These are phyloP conservation scores for Sicyos baderoa DNA, from an alignment of 306 rosid genomes.

Conservation along the genomic window DNA sequence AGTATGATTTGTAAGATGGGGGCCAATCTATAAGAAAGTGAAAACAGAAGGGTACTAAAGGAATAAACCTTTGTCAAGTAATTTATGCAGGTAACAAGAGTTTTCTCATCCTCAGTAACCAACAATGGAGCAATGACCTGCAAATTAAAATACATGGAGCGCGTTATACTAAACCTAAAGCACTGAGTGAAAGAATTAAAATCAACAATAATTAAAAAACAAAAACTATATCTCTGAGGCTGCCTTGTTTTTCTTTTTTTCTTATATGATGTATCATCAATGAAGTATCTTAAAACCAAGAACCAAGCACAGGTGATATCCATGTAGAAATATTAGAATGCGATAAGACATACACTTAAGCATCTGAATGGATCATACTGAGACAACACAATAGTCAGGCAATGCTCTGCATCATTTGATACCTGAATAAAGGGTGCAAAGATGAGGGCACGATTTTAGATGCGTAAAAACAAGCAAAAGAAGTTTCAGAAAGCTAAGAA, in stretches of 20 bases:
- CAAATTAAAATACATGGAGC: conserved; percentile 24
- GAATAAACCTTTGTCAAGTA: conserved; percentile 80
- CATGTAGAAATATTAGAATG: background rate
- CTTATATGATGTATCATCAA: background rate
- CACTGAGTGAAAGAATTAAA: background rate
- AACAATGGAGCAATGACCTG: conserved; percentile 88
- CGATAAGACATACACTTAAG: conserved; percentile 57
- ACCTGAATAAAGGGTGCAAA: conserved; percentile 42
- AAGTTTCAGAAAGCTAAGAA: conserved; percentile 4
- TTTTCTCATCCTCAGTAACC: conserved; percentile 91
- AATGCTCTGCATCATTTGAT: conserved; percentile 83
- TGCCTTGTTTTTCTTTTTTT: background rate
- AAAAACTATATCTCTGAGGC: background rate
- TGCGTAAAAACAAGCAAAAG: conserved; percentile 17
- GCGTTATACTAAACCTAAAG: conserved; percentile 1
- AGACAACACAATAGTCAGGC: conserved; percentile 67
- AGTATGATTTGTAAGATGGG: background rate
- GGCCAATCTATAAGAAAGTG: background rate
- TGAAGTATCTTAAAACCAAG: background rate
- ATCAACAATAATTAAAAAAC: background rate
- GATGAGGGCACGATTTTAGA: conserved; percentile 12
- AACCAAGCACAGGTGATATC: background rate
- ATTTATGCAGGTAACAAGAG: conserved; percentile 81
- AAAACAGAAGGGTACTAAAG: background rate
- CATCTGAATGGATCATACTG: conserved; percentile 96